Percentiles rank a stretch among this genome's conserved stretches.
Evolutionary conservation across 306 rosid species (phyloP).

Genomic region (Ormosia semicastrata): DNA sequence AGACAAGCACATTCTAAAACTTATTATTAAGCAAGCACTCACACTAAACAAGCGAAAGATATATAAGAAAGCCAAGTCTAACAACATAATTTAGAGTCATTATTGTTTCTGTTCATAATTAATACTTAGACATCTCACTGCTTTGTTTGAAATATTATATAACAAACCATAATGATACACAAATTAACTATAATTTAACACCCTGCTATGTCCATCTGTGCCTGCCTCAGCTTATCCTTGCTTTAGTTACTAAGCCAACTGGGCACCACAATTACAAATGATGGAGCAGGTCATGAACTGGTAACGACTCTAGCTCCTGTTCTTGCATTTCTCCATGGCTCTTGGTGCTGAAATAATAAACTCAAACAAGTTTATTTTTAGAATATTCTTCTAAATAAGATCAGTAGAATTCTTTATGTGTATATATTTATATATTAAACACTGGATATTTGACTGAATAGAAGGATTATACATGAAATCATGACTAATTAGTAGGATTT

Average conservation of each 20-base stretch:
- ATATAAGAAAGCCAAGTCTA: constrained; percentile 33
- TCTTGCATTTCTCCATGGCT: constrained; percentile 84
- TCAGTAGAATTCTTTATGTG: neutral
- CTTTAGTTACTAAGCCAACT: constrained; percentile 10
- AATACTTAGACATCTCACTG: constrained; percentile 34
- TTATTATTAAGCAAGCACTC: constrained; percentile 34
- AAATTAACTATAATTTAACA: constrained; percentile 41
- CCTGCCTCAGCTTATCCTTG: constrained; percentile 32
- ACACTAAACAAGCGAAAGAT: constrained; percentile 29
- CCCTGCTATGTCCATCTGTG: constrained; percentile 46
- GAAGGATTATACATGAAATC: neutral
- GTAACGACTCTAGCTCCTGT: constrained; percentile 46
- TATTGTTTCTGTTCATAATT: constrained; percentile 41
- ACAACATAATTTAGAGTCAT: constrained; percentile 38
- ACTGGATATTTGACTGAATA: neutral
- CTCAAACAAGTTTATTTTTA: neutral
- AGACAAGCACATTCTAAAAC: constrained; percentile 35
- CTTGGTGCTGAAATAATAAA: constrained; percentile 75
- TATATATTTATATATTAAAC: neutral
- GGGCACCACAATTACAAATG: constrained; percentile 32
- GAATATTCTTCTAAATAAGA: neutral
- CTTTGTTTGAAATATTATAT: constrained; percentile 25
- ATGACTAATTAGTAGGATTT: neutral
- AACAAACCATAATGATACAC: constrained; percentile 48
- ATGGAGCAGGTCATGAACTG: constrained; percentile 42